Base-by-base conservation (phyloP, 495 filamentous ascomycete species). In the Penicillium malachiteum region DNA sequence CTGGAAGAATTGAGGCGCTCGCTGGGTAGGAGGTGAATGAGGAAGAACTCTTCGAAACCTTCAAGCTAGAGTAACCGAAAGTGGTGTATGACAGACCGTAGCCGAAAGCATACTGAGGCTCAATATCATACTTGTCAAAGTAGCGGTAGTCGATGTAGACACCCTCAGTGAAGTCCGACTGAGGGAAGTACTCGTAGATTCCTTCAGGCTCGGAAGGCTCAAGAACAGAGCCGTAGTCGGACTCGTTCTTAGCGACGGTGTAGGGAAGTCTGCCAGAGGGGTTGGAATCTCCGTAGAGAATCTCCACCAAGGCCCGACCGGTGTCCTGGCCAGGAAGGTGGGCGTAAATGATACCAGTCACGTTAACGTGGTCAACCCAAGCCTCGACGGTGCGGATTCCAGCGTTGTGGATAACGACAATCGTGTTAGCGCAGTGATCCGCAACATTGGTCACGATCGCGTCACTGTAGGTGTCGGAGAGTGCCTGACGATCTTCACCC, bases 71-170 rank as follows among this genome's bases (percentile, higher is more conserved):
- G 55, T 88, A 86, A 16, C 70, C 70, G 62, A 94, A 94, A 3
- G 76, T 82, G 0, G 89, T 89, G 64, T 93, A 94, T 0, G 86
- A 89, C 7, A 95, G 82, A 9, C 91, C 91, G 64, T 92, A 83
- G 18, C 90, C 90, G 57, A 94, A 94, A 33, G 84, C 79, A 69
- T 92, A 93, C 0, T 86, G 77, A 0, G 87, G 84, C 2, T 74
- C 68, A 31, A 86, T 71, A 10, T 80, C 75, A 2, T 77, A 68
- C 17, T 81, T 78, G 60, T 95, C 89, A 70, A 90, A 94, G 70
- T 86, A 85, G 6, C 87, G 77, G 65, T 95, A 94, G 7, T 89
- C 89, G 45, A 94, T 84, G 70, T 86, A 91, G 30, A 92, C 71
- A 52, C 84, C 84, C 67, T 92, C 89, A 7, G 62, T 67, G 59